Percentiles rank a stretch among this genome's conserved stretches.
Evolutionary conservation across 306 rosid genomes (phyloP).

Genomic region (Amphicarpaea edgeworthii): DNA sequence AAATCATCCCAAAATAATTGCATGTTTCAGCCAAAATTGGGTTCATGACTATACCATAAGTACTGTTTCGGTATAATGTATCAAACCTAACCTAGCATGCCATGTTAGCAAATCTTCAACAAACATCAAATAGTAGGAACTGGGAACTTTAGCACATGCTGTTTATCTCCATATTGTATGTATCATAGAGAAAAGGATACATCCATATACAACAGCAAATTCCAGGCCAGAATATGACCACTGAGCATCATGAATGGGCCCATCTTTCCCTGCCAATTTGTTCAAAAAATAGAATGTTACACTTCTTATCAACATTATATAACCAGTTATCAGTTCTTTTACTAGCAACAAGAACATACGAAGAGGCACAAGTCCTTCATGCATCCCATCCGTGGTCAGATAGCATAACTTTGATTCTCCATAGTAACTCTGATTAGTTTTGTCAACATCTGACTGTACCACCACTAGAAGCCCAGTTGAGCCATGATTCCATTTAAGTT

Average conservation of each 20-base stretch:
- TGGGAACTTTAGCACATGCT: slow-evolving; percentile 4
- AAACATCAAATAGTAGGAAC: slow-evolving; percentile 32
- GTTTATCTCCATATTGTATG: neutral
- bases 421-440: slow-evolving; percentile 96
- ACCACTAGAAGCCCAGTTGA: slow-evolving; percentile 87
- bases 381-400: slow-evolving; percentile 83
- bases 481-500: slow-evolving; percentile 82
- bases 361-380: slow-evolving; percentile 92
- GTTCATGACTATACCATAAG: slow-evolving; percentile 26
- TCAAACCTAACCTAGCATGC: slow-evolving; percentile 9
- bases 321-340: slow-evolving; percentile 28
- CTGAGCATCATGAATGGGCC: slow-evolving; percentile 95
- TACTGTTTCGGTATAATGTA: slow-evolving; percentile 14
- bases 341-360: slow-evolving; percentile 60
- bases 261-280: slow-evolving; percentile 89
- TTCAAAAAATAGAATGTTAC: slow-evolving; percentile 28
- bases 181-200: slow-evolving; percentile 73
- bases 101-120: slow-evolving; percentile 4
- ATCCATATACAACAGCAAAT: slow-evolving; percentile 93
- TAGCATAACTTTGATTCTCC: slow-evolving; percentile 93
- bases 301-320: slow-evolving; percentile 29
- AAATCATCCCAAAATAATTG: slow-evolving; percentile 31
- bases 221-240: slow-evolving; percentile 88
- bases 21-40: slow-evolving; percentile 16
- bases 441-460: slow-evolving; percentile 94